Evolutionary conservation across 129 eudicot species (phyloP).

Genomic region (Lactuca sativa): DNA sequence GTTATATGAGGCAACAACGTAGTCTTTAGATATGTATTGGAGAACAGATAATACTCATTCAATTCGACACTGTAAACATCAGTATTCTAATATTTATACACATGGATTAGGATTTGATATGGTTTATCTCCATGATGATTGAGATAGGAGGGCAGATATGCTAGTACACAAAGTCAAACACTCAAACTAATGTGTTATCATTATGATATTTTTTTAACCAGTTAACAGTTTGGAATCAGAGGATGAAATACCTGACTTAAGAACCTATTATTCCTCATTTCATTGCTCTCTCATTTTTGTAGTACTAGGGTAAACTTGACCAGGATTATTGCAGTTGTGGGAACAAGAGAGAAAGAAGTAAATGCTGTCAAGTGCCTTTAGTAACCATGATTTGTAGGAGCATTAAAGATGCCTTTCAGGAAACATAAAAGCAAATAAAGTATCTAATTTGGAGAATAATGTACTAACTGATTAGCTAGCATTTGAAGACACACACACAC

Average conservation of each 20-base stretch:
- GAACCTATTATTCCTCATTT: neutral
- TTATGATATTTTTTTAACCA: slow-evolving; percentile 1
- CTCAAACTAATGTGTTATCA: neutral
- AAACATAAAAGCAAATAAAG: no score
- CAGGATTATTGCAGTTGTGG: no score
- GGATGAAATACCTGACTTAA: neutral
- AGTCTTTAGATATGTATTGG: slow-evolving; percentile 3
- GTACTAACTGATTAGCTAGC: no score
- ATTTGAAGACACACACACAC: no score
- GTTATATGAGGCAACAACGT: slow-evolving; percentile 12
- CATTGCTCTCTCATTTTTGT: slow-evolving; percentile 1
- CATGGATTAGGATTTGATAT: slow-evolving; percentile 18
- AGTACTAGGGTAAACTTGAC: neutral
- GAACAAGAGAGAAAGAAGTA: no score
- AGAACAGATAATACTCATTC: neutral
- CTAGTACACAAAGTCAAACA: neutral
- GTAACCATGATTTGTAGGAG: slow-evolving; percentile 14
- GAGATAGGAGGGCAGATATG: neutral
- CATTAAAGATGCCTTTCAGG: neutral
- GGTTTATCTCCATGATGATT: neutral
- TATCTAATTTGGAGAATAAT: no score
- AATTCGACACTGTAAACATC: neutral
- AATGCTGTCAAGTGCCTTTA: no score
- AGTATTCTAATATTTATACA: slow-evolving; percentile 3
- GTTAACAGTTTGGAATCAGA: slow-evolving; percentile 10